These are phyloP conservation scores for barley (Hordeum vulgare) DNA, from an alignment of 176 grass and related monocot genomes.

Conservation along the genomic window DNA sequence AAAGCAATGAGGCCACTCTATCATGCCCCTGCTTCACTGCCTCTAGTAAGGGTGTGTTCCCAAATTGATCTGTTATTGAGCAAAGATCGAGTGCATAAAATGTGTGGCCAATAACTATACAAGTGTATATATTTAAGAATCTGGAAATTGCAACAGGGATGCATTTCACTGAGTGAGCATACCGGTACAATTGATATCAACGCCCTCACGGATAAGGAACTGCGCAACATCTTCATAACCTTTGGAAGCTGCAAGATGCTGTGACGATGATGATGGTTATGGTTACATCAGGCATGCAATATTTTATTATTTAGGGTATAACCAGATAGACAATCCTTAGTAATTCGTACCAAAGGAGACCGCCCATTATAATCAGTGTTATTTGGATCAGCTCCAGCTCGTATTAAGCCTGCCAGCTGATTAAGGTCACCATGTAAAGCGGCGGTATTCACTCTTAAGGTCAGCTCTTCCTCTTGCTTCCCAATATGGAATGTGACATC, in stretches of 20 bases:
- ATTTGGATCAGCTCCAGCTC: conserved; percentile 76
- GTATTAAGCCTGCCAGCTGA: conserved; percentile 68
- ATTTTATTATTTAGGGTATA: not conserved
- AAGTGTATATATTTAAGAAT: not conserved
- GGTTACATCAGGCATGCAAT: not conserved
- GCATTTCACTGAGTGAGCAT: not conserved
- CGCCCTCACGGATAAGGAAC: conserved; percentile 74
- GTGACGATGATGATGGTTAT: not conserved
- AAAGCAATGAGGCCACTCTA: conserved; percentile 62
- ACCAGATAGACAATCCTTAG: not conserved
- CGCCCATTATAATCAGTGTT: conserved; percentile 90
- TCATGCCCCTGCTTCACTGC: conserved; percentile 70
- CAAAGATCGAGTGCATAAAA: not conserved
- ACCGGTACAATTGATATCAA: conserved; percentile 64
- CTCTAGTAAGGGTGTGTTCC: conserved; percentile 82
- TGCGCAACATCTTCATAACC: conserved; percentile 71
- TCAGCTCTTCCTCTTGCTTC: conserved; percentile 93
- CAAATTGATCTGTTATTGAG: conserved; percentile 67
- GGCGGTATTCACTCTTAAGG: conserved; percentile 67
- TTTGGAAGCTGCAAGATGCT: conserved; percentile 84
- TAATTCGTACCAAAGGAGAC: conserved; percentile 61
- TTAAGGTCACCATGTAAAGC: conserved; percentile 72
- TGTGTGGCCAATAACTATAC: not conserved
- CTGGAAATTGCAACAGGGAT: not conserved
- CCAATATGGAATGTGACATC: conserved; percentile 89